Base-by-base conservation (phyloP, 345 rosid genomes). In the Lepidium sativum region DNA sequence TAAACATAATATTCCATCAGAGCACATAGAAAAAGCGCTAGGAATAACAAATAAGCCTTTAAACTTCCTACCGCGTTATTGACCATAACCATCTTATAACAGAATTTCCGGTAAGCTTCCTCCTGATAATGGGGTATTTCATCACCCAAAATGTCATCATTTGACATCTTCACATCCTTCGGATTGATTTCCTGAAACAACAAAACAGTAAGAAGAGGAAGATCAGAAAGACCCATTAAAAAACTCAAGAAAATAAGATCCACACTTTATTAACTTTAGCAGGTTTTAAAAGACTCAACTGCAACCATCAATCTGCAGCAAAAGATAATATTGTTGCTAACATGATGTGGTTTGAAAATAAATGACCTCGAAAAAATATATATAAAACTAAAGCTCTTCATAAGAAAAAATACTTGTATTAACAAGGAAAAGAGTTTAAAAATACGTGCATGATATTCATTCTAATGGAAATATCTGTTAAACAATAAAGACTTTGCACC, bases 61-160 rank as follows among this genome's bases (percentile, higher is more conserved):
- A 8, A 54, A 72, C 39, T 29, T 35, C 79, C 45, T 77, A 91
- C 97, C 74, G 84, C 84, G 43, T 6, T 25, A 74, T 60, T 85
- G 78, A 82, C 65, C 80, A 78, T 86, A 62, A 94, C 88, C 29
- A 76, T 75, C 74, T 82, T 85, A 78, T 85, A 88, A 82, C 97
- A 91, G 70, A 82, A 83, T 7, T 52, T 55, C 29, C 88, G 84
- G 69, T 86, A 53, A 32, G 68, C 72, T 71, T 82, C 80, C 76
- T 62, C 77, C 78, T 95, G 99, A 51, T 86, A 87, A 42, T 42
- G 12, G 38, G 97, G 99, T 77, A 95, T 85, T 76, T 91, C 95
- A 80, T 91, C 97, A 18, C 97, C 99, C 78, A 95, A 77, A 69
- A 88, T 52, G 76, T 95, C 99, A 80, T 95, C 95, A 85, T 91